A percentile compares a stretch with the other conserved stretches of the same genome.
phyloP scores from a whole-genome alignment of 345 rosid species.

The sweet orange (Citrus sinensis) region DVS_A1.0 CM039165.1:19252501-19253000 shows the following conservation, averaged over 20 bases:
- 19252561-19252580: background rate
- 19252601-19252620: constrained; percentile 15
- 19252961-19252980: constrained; percentile 4
- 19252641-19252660: rapidly evolving
- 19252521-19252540: background rate
- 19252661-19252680: background rate
- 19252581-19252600: background rate
- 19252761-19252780: background rate
- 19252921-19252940: background rate
- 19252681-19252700: background rate
- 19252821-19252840: background rate
- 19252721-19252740: background rate
- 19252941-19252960: background rate
- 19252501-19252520: background rate
- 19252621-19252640: background rate
- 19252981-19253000: background rate
- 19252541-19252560: constrained; percentile 15
- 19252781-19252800: background rate
- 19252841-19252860: background rate
- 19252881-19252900: background rate
- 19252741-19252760: background rate
- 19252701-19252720: background rate
- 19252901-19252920: background rate
- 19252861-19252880: background rate
- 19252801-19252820: background rate